Conservation (phyloP, 176 grass and related monocot species). For the Oryza brachyantha region DNA sequence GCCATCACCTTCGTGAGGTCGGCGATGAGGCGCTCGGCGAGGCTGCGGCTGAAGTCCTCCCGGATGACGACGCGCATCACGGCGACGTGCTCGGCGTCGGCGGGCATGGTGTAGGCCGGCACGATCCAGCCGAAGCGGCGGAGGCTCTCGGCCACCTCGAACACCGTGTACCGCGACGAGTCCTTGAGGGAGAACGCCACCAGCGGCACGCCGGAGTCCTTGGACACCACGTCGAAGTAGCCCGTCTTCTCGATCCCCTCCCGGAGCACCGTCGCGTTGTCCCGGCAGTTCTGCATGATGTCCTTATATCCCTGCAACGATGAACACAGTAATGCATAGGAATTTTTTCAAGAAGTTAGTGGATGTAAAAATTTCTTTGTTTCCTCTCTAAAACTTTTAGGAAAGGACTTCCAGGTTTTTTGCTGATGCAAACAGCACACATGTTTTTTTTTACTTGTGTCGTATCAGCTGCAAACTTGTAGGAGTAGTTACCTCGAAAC, state of each 20-base stretch:
- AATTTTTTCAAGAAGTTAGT: too few species aligned
- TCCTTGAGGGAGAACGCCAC: slow-evolving; percentile 75
- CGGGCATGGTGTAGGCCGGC: slow-evolving; percentile 78
- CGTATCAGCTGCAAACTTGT: not conserved
- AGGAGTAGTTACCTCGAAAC: slow-evolving; percentile 55
- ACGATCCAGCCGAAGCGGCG: slow-evolving; percentile 84
- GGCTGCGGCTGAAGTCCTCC: slow-evolving; percentile 74
- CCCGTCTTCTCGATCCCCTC: slow-evolving; percentile 64
- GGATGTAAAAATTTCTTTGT: too few species aligned
- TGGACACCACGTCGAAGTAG: slow-evolving; percentile 65
- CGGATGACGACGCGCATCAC: slow-evolving; percentile 75
- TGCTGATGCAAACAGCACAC: not conserved
- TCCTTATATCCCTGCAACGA: slow-evolving; percentile 55
- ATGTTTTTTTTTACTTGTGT: not conserved
- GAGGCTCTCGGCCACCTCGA: slow-evolving; percentile 67
- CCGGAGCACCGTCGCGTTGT: slow-evolving; percentile 53
- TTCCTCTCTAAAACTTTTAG: too few species aligned
- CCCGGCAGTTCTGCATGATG: slow-evolving; percentile 79
- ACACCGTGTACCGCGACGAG: slow-evolving; percentile 53
- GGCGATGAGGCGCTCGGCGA: slow-evolving; percentile 62
- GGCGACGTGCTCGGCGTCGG: slow-evolving; percentile 57
- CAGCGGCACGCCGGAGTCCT: slow-evolving; percentile 68
- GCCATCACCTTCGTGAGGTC: slow-evolving; percentile 52
- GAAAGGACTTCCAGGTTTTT: not conserved
- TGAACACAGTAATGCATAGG: too few species aligned